A percentile compares a stretch with the other conserved stretches of the same genome.
phyloP scores from a whole-genome alignment of 2,329 filamentous ascomycete genomes.

The Arthrobotrys sphaeroides region DNA sequence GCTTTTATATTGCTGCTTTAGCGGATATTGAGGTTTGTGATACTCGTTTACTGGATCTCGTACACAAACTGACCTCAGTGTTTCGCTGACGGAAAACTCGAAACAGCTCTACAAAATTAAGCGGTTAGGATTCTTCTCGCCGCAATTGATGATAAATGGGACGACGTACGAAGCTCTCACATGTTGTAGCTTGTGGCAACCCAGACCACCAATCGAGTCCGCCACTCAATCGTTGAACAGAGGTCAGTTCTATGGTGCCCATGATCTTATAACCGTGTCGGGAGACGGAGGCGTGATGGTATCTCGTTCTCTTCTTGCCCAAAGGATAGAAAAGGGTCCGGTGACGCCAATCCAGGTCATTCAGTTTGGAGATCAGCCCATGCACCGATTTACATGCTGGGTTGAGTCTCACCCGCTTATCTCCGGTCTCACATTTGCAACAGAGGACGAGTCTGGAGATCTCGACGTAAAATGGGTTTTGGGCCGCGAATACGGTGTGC shows the following conservation, averaged over 20 bases:
- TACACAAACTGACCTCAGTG: background rate
- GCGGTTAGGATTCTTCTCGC: slow-evolving; percentile 18
- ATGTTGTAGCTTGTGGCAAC: background rate
- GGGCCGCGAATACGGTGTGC: background rate
- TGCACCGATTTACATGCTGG: background rate
- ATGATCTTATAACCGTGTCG: background rate
- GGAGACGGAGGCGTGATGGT: background rate
- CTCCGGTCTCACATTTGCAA: background rate
- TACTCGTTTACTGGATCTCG: background rate
- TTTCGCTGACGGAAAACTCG: too few species aligned
- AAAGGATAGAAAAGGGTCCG: background rate
- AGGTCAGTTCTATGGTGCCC: background rate
- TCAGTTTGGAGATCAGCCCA: background rate
- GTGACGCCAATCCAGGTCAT: background rate
- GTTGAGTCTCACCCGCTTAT: background rate
- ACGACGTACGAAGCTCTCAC: background rate
- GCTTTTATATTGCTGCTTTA: background rate
- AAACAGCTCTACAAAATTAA: slow-evolving; percentile 20
- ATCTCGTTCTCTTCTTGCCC: background rate
- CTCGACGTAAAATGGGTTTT: background rate
- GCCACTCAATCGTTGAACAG: background rate
- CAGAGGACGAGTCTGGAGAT: background rate
- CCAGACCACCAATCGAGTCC: background rate
- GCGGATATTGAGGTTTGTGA: slow-evolving; percentile 8
- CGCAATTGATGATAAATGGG: background rate